A percentile compares a stretch with the other conserved stretches of the same genome.
phyloP scores from a whole-genome alignment of 306 rosid species.

The Rosa multiflora region DNA sequence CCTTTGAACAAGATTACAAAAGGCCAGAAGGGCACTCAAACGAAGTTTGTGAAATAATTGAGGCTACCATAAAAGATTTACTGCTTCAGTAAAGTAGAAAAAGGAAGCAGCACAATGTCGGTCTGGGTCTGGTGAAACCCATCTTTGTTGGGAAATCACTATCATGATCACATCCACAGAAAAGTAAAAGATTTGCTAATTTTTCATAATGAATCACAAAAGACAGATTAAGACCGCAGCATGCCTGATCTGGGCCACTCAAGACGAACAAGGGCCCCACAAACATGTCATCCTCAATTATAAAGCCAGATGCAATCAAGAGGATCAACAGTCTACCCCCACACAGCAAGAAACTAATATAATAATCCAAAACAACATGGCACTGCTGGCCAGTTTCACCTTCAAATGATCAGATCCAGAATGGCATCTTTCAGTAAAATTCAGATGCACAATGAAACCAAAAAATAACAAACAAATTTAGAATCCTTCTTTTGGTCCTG shows the following conservation, averaged over 20 bases:
- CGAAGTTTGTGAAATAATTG: background rate
- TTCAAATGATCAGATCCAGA: background rate
- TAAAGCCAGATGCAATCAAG: background rate
- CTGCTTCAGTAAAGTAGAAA: constrained; percentile 8
- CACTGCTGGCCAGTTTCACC: constrained; percentile 7
- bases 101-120: constrained; percentile 23
- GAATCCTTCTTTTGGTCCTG: background rate
- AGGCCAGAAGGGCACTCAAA: background rate
- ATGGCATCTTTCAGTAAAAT: background rate
- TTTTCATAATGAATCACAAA: constrained; percentile 9
- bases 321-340: background rate
- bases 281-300: constrained; percentile 27
- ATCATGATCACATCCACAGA: constrained; percentile 7
- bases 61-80: constrained; percentile 2
- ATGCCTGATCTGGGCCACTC: constrained; percentile 30
- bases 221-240: constrained; percentile 10
- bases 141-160: constrained; percentile 6
- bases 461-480: background rate
- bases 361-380: constrained; percentile 7
- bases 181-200: constrained; percentile 9
- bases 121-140: constrained; percentile 5
- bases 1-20: background rate
- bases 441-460: background rate
- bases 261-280: constrained; percentile 42
- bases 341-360: background rate